A percentile compares a stretch with the other conserved stretches of the same genome.
phyloP scores from a whole-genome alignment of 2,329 filamentous ascomycete species.

The Mycocentrospora acerina region DNA sequence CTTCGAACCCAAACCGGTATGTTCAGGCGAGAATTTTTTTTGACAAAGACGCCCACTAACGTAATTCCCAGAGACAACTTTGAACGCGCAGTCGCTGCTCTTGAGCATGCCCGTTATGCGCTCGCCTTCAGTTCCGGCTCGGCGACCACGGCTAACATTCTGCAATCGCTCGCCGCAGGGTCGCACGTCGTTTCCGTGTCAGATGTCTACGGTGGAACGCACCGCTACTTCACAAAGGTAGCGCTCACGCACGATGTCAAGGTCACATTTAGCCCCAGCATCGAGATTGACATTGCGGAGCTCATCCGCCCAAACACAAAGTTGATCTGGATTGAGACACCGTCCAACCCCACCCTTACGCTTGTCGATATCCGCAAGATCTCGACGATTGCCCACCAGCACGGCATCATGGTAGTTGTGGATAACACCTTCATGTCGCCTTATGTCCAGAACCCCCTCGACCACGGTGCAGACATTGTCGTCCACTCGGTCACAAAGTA shows the following conservation, averaged over 20 bases:
- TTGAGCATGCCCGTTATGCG: constrained; percentile 90
- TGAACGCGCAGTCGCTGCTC: constrained; percentile 83
- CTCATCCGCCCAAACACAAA: constrained; percentile 89
- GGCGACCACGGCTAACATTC: constrained; percentile 87
- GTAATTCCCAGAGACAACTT: constrained; percentile 72
- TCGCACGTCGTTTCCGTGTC: constrained; percentile 96
- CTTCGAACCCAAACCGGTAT: constrained; percentile 84
- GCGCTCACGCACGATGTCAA: constrained; percentile 90
- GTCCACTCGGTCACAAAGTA: constrained; percentile 98
- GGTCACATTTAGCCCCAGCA: constrained; percentile 90
- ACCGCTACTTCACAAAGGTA: constrained; percentile 98
- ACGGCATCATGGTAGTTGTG: constrained; percentile 93
- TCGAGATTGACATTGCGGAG: constrained; percentile 81
- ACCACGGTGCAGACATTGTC: constrained; percentile 94
- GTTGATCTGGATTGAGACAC: constrained; percentile 95
- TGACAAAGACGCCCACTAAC: constrained; percentile 10
- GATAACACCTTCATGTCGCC: constrained; percentile 98
- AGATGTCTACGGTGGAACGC: constrained; percentile 96
- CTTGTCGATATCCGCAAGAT: constrained; percentile 92
- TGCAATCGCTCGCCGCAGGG: constrained; percentile 87
- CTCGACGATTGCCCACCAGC: constrained; percentile 77
- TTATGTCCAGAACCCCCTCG: constrained; percentile 94
- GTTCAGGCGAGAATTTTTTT: constrained; percentile 8
- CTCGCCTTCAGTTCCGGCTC: constrained; percentile 94
- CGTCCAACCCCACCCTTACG: constrained; percentile 89